phyloP scores from a whole-genome alignment of 2,329 filamentous ascomycete species.

The Pseudogymnoascus sp. region DNA sequence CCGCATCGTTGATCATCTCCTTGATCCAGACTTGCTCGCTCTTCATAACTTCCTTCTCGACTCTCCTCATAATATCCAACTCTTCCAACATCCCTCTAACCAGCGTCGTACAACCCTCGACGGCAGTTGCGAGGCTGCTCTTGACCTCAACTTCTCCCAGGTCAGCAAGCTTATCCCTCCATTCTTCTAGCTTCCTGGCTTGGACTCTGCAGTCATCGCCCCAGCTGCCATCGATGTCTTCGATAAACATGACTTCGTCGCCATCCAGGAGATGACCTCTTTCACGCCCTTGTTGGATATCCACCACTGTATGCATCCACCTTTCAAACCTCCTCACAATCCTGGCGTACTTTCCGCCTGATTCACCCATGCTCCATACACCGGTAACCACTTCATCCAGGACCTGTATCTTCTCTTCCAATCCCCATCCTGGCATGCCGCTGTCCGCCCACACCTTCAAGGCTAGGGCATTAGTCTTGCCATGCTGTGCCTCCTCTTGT shows the following conservation, averaged over 20 bases:
- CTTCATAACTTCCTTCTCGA: constrained; percentile 49
- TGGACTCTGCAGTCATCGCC: constrained; percentile 48
- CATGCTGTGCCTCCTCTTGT: constrained; percentile 39
- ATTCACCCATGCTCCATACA: constrained; percentile 49
- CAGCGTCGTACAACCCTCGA: constrained; percentile 41
- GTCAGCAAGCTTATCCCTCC: constrained; percentile 41
- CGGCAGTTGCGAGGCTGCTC: constrained; percentile 39
- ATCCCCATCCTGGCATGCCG: constrained; percentile 27
- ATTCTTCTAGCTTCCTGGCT: constrained; percentile 45
- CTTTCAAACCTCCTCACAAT: constrained; percentile 50
- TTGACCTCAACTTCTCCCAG: constrained; percentile 32
- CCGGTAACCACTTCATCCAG: constrained; percentile 50
- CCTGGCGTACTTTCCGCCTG: constrained; percentile 47
- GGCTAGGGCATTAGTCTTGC: constrained; percentile 42
- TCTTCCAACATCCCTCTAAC: constrained; percentile 55
- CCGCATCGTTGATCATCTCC: constrained; percentile 38
- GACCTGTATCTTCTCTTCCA: constrained; percentile 50
- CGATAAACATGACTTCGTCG: constrained; percentile 40
- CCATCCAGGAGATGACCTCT: constrained; percentile 24
- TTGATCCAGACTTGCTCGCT: constrained; percentile 53
- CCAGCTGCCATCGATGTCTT: constrained; percentile 50
- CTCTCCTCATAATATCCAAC: constrained; percentile 51
- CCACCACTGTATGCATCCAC: constrained; percentile 44
- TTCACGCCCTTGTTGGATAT: constrained; percentile 39
- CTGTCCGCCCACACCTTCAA: constrained; percentile 43